Base-by-base conservation (phyloP, 805 yeast species). In the Torulaspora delbrueckii region DNA sequence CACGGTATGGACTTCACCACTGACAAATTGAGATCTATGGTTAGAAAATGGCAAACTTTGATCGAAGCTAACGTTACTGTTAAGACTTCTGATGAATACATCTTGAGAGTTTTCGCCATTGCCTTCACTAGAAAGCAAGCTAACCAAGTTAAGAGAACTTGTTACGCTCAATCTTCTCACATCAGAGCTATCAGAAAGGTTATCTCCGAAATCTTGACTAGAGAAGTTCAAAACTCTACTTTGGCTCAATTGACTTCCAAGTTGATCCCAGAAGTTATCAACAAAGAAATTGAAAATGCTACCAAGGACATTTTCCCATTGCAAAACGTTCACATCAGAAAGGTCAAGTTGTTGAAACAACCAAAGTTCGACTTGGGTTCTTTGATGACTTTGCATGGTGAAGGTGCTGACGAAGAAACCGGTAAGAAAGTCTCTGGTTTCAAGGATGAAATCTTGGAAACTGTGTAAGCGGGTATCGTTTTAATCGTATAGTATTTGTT, bases 341-440 rank as follows among this genome's bases (percentile, higher is more conserved):
- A 91, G 81, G 97, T 91, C 68, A 91, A 91, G 83, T 82, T 91
- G 73, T 87, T 91, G 77, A 91, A 91, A 80, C 95, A 85, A 78
- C 98, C 98, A 74, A 91, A 90, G 81, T 88, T 90, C 82, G 98
- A 91, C 75, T 84, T 91, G 70, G 96, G 96, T 76, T 77, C 95
- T 70, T 83, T 91, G 72, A 78, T 91, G 74, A 84, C 97, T 69
- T 86, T 91, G 71, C 98, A 91, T 82, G 98, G 98, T 77, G 98
- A 91, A 81, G 77, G 83, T 62, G 71, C 89, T 60, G 78, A 83
- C 71, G 96, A 90, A 74, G 96, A 93, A 76, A 88, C 95, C 73
- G 97, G 96, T 77, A 90, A 91, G 86, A 90, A 90, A 77, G 91
- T 91, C 69, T 72, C 84, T 63, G 96, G 95, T 75, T 91, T 89